Evolutionary conservation across 805 yeast genomes (phyloP).

Genomic region (Grigorovia humatica): DNA sequence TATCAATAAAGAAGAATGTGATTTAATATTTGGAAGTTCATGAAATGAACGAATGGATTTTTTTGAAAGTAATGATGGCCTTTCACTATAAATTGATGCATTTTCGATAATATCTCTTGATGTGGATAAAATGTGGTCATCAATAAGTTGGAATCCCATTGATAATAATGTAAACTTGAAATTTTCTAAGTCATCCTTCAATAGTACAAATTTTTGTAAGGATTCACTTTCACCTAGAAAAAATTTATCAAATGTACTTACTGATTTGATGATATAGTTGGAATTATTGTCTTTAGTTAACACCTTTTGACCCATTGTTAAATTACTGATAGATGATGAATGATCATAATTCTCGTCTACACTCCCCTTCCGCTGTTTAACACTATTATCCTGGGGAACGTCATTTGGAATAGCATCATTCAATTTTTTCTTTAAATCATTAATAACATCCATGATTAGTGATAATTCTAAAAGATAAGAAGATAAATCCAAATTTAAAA

Average conservation of each 20-base stretch:
- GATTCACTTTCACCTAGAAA: conserved; percentile 29
- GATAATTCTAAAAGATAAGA: conserved; percentile 41
- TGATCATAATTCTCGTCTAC: not conserved
- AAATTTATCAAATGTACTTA: conserved; percentile 30
- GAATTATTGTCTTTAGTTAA: not conserved
- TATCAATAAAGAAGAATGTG: conserved; percentile 4
- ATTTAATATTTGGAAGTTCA: conserved; percentile 8
- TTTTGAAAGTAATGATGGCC: not conserved
- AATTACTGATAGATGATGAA: not conserved
- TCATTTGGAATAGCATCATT: not conserved
- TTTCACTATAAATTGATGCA: conserved; percentile 1
- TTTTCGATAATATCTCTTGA: conserved; percentile 18
- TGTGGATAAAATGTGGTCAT: conserved; percentile 19
- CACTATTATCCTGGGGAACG: not conserved
- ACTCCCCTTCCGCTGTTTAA: not conserved
- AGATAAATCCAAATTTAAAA: conserved; percentile 39
- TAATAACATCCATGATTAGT: conserved; percentile 32
- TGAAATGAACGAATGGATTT: conserved; percentile 16
- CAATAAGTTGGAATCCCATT: conserved; percentile 20
- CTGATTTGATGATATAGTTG: conserved; percentile 4
- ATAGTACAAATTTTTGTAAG: conserved; percentile 31
- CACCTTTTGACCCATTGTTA: not conserved
- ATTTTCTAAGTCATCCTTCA: conserved; percentile 34
- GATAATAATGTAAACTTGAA: conserved; percentile 32
- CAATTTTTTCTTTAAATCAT: conserved; percentile 9